A percentile compares a stretch with the other conserved stretches of the same genome.
These are phyloP conservation scores for Zymoseptoria brevis DNA, from an alignment of 2,329 filamentous ascomycete genomes.

Conservation along the genomic window DNA sequence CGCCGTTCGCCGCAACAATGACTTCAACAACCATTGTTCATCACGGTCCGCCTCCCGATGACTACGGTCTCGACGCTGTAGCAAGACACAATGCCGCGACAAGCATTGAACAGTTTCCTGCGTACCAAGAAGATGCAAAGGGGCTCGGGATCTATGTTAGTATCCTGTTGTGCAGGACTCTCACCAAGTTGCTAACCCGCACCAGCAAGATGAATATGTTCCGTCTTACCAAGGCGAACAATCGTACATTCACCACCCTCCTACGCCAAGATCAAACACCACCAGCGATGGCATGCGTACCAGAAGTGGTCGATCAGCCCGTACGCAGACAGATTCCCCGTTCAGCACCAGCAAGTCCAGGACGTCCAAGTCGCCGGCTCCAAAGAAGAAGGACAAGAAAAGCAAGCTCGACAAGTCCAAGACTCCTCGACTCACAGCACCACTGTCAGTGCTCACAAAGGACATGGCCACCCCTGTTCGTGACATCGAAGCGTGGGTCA, in stretches of 20 bases:
- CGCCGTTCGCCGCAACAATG: conserved; percentile 17
- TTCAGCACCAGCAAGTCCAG: conserved; percentile 27
- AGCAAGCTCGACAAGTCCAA: conserved; percentile 38
- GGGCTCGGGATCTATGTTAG: conserved; percentile 27
- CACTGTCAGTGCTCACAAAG: conserved; percentile 63
- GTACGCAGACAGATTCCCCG: conserved; percentile 29
- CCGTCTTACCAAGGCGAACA: conserved; percentile 19
- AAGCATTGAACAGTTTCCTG: conserved; percentile 27
- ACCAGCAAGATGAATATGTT: conserved; percentile 21
- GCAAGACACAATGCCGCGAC: conserved; percentile 35
- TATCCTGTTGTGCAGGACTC: conserved; percentile 2
- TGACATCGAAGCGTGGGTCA: conserved; percentile 75
- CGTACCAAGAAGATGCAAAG: conserved; percentile 27
- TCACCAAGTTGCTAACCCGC: conserved; percentile 12
- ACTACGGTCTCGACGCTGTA: conserved; percentile 34
- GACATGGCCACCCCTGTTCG: conserved; percentile 56
- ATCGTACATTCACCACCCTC: conserved; percentile 30
- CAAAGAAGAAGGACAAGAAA: conserved; percentile 38
- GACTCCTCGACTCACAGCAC: conserved; percentile 52
- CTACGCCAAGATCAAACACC: conserved; percentile 38
- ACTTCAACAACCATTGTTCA: conserved; percentile 20
- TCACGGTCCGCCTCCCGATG: conserved; percentile 19
- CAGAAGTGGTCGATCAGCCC: conserved; percentile 33
- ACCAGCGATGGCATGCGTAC: conserved; percentile 34
- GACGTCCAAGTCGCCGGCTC: conserved; percentile 26